Percentiles rank a stretch among this genome's conserved stretches.
phyloP scores from a whole-genome alignment of 108 stramenopile genomes.

The Nitzschia sp. region DNA sequence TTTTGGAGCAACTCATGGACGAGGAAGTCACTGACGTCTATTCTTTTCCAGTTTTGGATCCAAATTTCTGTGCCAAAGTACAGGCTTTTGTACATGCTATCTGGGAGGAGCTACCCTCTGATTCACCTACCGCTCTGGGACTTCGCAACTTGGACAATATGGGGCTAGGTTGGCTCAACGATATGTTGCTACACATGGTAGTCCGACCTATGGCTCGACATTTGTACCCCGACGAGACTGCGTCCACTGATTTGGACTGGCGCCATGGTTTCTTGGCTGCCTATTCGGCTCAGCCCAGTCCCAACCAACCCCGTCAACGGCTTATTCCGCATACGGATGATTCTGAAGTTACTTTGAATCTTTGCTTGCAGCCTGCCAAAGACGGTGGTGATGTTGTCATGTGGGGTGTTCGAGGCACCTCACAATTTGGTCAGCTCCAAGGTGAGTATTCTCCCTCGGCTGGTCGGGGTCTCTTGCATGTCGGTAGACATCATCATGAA shows the following conservation, averaged over 20 bases:
- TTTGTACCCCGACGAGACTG: slow-evolving; percentile 39
- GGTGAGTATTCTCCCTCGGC: slow-evolving; percentile 46
- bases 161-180: slow-evolving; percentile 74
- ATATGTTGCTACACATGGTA: slow-evolving; percentile 67
- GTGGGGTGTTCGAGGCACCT: slow-evolving; percentile 67
- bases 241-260: slow-evolving; percentile 63
- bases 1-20: slow-evolving; percentile 59
- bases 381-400: slow-evolving; percentile 67
- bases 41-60: slow-evolving; percentile 61
- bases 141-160: slow-evolving; percentile 59
- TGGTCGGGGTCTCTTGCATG: slow-evolving; percentile 69
- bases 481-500: slow-evolving; percentile 76
- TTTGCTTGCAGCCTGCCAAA: slow-evolving; percentile 62
- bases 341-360: slow-evolving; percentile 79
- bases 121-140: too few species aligned
- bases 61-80: slow-evolving; percentile 37
- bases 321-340: slow-evolving; percentile 85
- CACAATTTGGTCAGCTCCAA: slow-evolving; percentile 39
- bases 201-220: slow-evolving; percentile 62
- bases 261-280: slow-evolving; percentile 78
- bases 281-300: slow-evolving; percentile 55
- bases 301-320: slow-evolving; percentile 50
- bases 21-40: slow-evolving; percentile 78
- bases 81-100: slow-evolving; percentile 20
- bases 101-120: slow-evolving; percentile 33